Base-by-base conservation (phyloP, 768 basidiomycete species). In the Suillus plorans region DNA sequence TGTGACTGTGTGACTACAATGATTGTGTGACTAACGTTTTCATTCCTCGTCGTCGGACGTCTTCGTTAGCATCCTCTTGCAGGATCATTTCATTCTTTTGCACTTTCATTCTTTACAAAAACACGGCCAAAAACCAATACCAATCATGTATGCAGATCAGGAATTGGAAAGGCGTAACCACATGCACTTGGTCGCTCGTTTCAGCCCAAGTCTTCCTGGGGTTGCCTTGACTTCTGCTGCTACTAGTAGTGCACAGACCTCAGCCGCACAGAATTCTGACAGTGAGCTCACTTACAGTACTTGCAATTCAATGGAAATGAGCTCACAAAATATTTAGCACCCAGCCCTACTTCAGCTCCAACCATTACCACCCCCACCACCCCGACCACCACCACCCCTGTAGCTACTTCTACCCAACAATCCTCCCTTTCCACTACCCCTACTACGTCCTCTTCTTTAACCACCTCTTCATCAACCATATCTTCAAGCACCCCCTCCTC, bases 51-150 rank as follows among this genome's bases (percentile, higher is more conserved):
- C 36, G 36, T 37, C 9, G 2, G 36, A 37, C 53, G 28, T 28
- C 50, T 25, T 50, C 49, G 36, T 10, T 8, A 37, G 36, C 36
- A 37, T 37, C 36, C 36, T 37, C 36, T 37, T 37, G 36, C 10
- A 37, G 36, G 36, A 37, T 34, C 53, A 10, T 66, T 53, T 37
- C 74, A 45, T 63, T 75, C 73, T 22, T 76, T 73, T 63, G 0
- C 28, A 16, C 4, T 8, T 62, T 63, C 74, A 52, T 62, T 77
- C 73, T 36, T 76, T 72, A 71, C 67, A 69, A 66, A 47, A 58
- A 12, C 37, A 16, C 18, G 7, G 50, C 44, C 36, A 42, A 44
- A 31, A 63, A 64, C 22, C 12, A 49, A 7, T 22, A 49, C 22
- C 22, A 22, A 49, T 7, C 44, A 68, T 68, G 67, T 39, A 53